Conservation (phyloP, 805 yeast genomes). For the Zygoascus ofunaensis region DNA sequence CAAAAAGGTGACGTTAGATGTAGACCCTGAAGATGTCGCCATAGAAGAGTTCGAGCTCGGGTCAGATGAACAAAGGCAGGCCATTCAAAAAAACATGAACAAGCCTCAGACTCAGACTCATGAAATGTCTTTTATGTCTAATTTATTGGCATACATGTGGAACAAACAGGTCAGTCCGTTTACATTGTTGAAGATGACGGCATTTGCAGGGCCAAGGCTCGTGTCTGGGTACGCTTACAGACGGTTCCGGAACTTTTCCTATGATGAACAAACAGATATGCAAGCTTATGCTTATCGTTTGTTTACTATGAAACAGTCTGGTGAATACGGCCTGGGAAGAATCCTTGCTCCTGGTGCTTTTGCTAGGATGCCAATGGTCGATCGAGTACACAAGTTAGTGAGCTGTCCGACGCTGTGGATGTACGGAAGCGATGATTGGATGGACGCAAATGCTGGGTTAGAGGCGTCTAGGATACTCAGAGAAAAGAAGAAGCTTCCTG, state of each 20-base stretch:
- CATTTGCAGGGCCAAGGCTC: slow-evolving; percentile 73
- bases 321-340: slow-evolving; percentile 81
- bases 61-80: neutral
- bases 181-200: slow-evolving; percentile 58
- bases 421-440: slow-evolving; percentile 76
- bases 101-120: neutral
- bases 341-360: slow-evolving; percentile 84
- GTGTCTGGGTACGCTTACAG: slow-evolving; percentile 84
- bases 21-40: neutral
- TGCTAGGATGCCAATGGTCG: slow-evolving; percentile 63
- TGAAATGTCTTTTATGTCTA: slow-evolving; percentile 39
- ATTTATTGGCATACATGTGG: slow-evolving; percentile 74
- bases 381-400: slow-evolving; percentile 39
- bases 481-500: slow-evolving; percentile 9
- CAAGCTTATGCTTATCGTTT: slow-evolving; percentile 76
- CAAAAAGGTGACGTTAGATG: neutral
- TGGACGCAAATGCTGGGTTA: slow-evolving; percentile 36
- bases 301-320: slow-evolving; percentile 78
- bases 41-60: slow-evolving; percentile 4
- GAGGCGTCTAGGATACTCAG: slow-evolving; percentile 25
- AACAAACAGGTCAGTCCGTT: slow-evolving; percentile 81
- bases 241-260: slow-evolving; percentile 52
- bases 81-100: neutral
- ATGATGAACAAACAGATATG: slow-evolving; percentile 40
- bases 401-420: slow-evolving; percentile 67